Evolutionary conservation across 1,284 basidiomycete genomes (phyloP), one percentile per base, ranked within the genome.

Genomic region (Ustilago sp.): DNA sequence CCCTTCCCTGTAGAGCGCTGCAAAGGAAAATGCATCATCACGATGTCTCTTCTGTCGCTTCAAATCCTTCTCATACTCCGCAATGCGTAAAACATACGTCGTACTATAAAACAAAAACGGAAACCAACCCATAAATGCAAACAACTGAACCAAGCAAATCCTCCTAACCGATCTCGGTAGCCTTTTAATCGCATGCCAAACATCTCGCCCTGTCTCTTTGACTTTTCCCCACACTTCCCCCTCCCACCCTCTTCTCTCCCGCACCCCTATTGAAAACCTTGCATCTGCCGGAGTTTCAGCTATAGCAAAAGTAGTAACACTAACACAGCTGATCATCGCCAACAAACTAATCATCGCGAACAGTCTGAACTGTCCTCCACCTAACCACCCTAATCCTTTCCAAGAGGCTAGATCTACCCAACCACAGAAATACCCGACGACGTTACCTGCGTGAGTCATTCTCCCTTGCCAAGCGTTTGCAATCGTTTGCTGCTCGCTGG

Each of bases 381-480:
- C 95, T n/a, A 98, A 87, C 63, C 92, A 90, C 17, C 90, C 88
- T 51, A 98, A 89, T 53, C 93, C 87, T 2, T 92, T 92, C 68
- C 94, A 88, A 61, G 90, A 88, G 0, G 90, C 91, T 34, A 98
- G 89, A 28, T 96, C 93, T 58, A 95, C 86, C 88, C 93, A 97
- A 32, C 95, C 94, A 91, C 85, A 68, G 59, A 83, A 69, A 64
- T 85, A 85, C 31, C 83, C 83, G 3, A 84, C 54, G 2, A 85
- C 78, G 53, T 84, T 84, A 51, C 81, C 82, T 1, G 70, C 56
- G 31, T 83, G 80, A 23, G 79, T 79, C 82, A 84, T 83, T 17
- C 94, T 89, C 17, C 95, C 94, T 80, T 98, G 94, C 95, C 96
- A 99, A n/a, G 96, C 96, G 87, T 98, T 99, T 7, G 93, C 95